Conservation (phyloP, 352 stramenopile genomes). For the Globisporangium cylindrosporum region DNA sequence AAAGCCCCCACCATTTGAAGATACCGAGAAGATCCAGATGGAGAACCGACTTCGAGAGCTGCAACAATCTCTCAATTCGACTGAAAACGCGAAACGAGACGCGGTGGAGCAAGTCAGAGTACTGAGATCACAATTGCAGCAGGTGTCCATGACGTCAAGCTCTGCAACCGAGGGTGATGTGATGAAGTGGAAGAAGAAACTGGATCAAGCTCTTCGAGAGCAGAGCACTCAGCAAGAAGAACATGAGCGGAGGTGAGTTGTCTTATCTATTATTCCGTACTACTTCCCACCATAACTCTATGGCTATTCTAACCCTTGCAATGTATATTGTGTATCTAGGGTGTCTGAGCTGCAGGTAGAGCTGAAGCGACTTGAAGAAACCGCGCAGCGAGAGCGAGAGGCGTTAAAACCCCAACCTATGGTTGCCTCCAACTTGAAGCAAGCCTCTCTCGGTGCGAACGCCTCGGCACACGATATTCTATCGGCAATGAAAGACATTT, state of each 20-base stretch:
- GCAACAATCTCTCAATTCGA: constrained; percentile 22
- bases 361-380: constrained; percentile 26
- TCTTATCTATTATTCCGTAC: neutral
- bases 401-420: neutral
- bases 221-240: constrained; percentile 42
- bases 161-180: constrained; percentile 30
- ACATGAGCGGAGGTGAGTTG: constrained; percentile 31
- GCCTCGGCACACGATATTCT: constrained; percentile 64
- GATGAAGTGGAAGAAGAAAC: constrained; percentile 47
- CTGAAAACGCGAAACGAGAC: constrained; percentile 39
- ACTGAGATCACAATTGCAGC: constrained; percentile 46
- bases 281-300: neutral
- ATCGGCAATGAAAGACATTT: constrained; percentile 65
- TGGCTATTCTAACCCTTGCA: neutral
- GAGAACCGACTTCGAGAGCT: constrained; percentile 25
- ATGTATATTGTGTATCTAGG: constrained; percentile 15
- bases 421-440: constrained; percentile 43
- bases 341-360: constrained; percentile 28
- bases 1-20: constrained; percentile 6
- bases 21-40: constrained; percentile 13
- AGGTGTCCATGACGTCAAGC: constrained; percentile 19
- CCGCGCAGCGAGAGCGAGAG: constrained; percentile 19
- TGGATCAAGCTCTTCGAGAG: constrained; percentile 50
- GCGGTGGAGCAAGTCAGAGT: constrained; percentile 48
- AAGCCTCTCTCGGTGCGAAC: constrained; percentile 38